These are phyloP conservation scores for Carex cristatella DNA, from an alignment of 176 grass and related monocot genomes.

Conservation along the genomic window DNA sequence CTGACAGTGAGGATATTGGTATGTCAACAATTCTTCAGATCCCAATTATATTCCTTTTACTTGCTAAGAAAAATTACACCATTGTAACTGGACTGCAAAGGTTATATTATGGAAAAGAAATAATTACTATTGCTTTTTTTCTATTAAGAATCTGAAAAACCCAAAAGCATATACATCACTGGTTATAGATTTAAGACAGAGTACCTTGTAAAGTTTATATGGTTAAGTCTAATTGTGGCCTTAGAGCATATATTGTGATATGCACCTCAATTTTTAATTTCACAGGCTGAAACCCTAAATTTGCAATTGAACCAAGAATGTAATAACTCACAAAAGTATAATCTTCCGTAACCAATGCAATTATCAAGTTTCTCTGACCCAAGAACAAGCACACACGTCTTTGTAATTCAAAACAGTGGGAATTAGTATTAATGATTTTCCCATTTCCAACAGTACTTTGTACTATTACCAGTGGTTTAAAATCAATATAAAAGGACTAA, in stretches of 20 bases:
- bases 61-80: background rate
- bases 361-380: background rate
- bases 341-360: background rate
- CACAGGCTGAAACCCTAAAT: background rate
- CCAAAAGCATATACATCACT: no score
- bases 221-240: background rate
- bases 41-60: background rate
- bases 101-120: background rate
- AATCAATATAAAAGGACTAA: background rate
- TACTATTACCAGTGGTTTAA: background rate
- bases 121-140: background rate
- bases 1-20: slow-evolving; percentile 57
- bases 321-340: background rate
- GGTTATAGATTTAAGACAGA: background rate
- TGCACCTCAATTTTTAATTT: background rate
- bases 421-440: no score
- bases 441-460: no score
- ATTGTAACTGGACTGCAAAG: background rate
- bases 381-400: no score
- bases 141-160: background rate
- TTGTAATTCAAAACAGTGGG: no score
- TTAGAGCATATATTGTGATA: background rate
- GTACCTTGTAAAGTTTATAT: no score
- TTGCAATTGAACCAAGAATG: background rate
- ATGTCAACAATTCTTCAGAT: slow-evolving; percentile 4